Conservation (phyloP, 2,329 filamentous ascomycete genomes). For the Aspergillus quadrilineatus region DNA sequence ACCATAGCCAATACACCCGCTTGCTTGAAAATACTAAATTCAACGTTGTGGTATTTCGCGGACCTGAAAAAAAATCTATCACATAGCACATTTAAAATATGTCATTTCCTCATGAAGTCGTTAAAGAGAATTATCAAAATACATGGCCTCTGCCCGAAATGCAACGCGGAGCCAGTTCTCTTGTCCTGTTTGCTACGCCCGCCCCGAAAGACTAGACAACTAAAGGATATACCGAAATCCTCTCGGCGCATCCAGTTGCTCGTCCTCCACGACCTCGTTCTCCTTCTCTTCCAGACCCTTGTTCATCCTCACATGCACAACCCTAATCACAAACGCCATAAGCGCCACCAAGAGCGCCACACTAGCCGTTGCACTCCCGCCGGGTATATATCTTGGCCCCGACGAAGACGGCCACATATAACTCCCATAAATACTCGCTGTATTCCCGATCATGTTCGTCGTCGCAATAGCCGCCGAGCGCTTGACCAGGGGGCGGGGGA, state of each 20-base stretch:
- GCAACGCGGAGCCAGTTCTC: too few species aligned
- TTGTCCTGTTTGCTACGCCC: too few species aligned
- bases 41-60: too few species aligned
- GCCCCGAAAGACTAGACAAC: not conserved
- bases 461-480: constrained; percentile 45
- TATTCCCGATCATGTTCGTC: constrained; percentile 45
- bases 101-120: too few species aligned
- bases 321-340: constrained; percentile 33
- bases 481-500: constrained; percentile 46
- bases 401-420: constrained; percentile 39
- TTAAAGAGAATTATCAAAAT: too few species aligned
- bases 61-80: too few species aligned
- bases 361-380: constrained; percentile 35
- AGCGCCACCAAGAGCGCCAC: constrained; percentile 39
- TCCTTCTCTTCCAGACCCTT: constrained; percentile 9
- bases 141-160: too few species aligned
- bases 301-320: constrained; percentile 37
- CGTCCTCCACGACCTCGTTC: not conserved
- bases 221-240: not conserved
- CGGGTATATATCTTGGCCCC: constrained; percentile 40
- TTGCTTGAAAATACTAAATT: too few species aligned
- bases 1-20: too few species aligned
- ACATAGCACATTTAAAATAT: too few species aligned
- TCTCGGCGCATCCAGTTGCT: not conserved
- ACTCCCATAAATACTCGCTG: constrained; percentile 42